Base-by-base conservation (phyloP, 306 rosid species). In the Vachellia pachyceras region DNA sequence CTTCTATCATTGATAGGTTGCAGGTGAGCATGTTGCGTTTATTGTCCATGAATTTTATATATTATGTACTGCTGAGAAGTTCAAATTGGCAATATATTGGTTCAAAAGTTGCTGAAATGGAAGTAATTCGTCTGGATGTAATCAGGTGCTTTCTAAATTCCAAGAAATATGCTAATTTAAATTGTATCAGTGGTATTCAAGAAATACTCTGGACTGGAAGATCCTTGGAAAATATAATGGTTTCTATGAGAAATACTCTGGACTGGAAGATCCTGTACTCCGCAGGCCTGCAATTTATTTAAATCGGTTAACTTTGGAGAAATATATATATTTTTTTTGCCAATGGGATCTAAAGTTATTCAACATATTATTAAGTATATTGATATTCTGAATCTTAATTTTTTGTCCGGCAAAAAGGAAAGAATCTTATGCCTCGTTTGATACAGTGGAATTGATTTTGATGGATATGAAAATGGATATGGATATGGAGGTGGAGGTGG, bases 121-220 rank as follows among this genome's bases (percentile, higher is more conserved):
- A 80, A 55, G 47, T 75, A 40, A 65, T 25, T 40, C 66, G 6
- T 60, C 40, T 68, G 77, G 69, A 58, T 87, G 52, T 37, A 11
- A 68, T 23, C 89, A 92, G 94, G 86, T 89, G 75, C 95, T n/a
- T 93, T 84, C 97, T 87, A 79, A 89, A 87, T 63, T 76, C 87
- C 68, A 82, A 71, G 65, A 89, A 89, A 69, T 88, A 86, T 73
- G 92, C 87, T 69, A 47, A 77, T 78, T 84, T 95, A 82, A 82
- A 63, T 64, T 76, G 85, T 69, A 75, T 90, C 22, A 74, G 29
- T 7, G 86, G 84, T 25, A 63, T 88, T 36, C 70, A 42, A 55
- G 94, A 88, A 29, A 92, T 82, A 1, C 73, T 93, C 71, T 76
- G 90, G 86, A 75, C 70, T 52, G 91, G 87, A 84, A 86, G 83